Conservation (phyloP, 164 flowering plant genomes). For the Nymphaea thermarum region DNA sequence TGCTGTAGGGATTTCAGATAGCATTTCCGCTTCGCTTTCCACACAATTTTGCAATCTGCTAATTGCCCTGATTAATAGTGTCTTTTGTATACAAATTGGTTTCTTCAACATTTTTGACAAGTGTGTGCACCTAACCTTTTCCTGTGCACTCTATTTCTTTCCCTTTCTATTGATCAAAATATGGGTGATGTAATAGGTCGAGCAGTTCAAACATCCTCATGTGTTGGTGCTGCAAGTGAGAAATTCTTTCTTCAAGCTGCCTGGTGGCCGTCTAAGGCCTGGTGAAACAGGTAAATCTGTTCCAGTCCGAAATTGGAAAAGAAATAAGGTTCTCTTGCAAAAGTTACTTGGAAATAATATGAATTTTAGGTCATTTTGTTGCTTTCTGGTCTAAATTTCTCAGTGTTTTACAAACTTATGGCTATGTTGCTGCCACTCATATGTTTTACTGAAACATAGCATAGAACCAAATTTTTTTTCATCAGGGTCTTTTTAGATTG, state of each 20-base stretch:
- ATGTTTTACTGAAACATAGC: background rate
- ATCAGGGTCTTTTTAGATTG: background rate
- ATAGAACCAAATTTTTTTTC: too few relatives aligned
- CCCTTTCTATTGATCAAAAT: background rate
- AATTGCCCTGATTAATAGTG: too few relatives aligned
- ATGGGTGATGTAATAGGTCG: conserved; percentile 37
- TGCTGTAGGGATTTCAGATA: too few relatives aligned
- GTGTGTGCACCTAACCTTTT: conserved; percentile 10
- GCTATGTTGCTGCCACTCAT: too few relatives aligned
- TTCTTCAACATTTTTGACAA: too few relatives aligned
- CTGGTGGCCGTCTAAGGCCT: conserved; percentile 70
- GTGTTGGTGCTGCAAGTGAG: conserved; percentile 55
- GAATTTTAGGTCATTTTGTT: too few relatives aligned
- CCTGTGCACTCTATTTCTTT: conserved; percentile 26
- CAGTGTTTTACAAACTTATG: too few relatives aligned
- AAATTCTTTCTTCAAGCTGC: conserved; percentile 59
- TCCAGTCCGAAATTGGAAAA: background rate
- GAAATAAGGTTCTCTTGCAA: background rate
- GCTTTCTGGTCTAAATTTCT: too few relatives aligned
- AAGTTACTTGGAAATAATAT: too few relatives aligned
- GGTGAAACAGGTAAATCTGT: conserved; percentile 58
- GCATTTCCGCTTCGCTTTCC: too few relatives aligned
- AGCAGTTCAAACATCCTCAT: conserved; percentile 73
- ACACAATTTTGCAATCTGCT: too few relatives aligned
- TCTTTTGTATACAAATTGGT: too few relatives aligned